Conservation (phyloP, 1,284 basidiomycete species). For the Sporisorium graminicola region DNA sequence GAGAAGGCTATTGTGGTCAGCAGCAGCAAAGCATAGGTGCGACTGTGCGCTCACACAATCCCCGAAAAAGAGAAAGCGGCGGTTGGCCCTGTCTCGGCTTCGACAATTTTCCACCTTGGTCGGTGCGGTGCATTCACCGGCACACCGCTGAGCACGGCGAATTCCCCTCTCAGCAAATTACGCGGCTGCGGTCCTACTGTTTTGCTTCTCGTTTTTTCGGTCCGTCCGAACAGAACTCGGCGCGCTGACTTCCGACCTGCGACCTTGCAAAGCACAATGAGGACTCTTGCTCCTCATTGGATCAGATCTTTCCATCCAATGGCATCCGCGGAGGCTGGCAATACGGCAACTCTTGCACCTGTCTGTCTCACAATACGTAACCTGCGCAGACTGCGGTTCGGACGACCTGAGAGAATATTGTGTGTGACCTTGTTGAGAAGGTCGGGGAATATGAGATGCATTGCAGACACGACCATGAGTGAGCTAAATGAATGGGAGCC, state of each 20-base stretch:
- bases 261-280: not conserved
- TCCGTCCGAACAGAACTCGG: constrained; percentile 24
- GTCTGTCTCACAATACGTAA: too few species aligned
- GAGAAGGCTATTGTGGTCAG: not conserved
- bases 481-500: constrained; percentile 10
- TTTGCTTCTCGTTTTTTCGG: constrained; percentile 10
- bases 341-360: too few species aligned
- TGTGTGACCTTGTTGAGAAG: constrained; percentile 65
- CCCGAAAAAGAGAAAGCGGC: not conserved
- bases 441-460: constrained; percentile 51
- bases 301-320: not conserved
- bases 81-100: too few species aligned
- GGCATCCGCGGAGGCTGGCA: not conserved
- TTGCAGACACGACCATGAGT: constrained; percentile 37
- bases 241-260: constrained; percentile 11
- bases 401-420: not conserved
- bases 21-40: not conserved
- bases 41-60: not conserved
- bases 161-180: constrained; percentile 13
- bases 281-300: constrained; percentile 7
- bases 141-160: constrained; percentile 10
- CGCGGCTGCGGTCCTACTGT: not conserved
- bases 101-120: not conserved
- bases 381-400: constrained; percentile 1
- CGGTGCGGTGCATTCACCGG: constrained; percentile 17